These are phyloP conservation scores for Leccinum olivaceopallidum DNA, from an alignment of 768 basidiomycete species.

Conservation along the genomic window DNA sequence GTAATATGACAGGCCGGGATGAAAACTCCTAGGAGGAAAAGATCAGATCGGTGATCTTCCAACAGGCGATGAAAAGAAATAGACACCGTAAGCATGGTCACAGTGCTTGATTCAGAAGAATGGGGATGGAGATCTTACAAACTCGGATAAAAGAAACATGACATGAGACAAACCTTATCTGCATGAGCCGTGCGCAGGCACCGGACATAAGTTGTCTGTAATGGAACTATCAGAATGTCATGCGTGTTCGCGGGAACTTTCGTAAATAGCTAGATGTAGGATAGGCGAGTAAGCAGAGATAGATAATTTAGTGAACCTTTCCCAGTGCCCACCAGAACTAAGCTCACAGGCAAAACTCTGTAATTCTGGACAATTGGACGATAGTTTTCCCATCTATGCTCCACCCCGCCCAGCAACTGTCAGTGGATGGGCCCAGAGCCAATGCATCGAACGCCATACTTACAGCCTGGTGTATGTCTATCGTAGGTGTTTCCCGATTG, in stretches of 20 bases:
- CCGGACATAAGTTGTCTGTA: conserved; percentile 11
- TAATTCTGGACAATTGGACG: conserved; percentile 19
- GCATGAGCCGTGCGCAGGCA: conserved; percentile 25
- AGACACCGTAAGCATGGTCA: conserved; percentile 13
- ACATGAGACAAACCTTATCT: conserved; percentile 36
- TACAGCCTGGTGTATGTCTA: background rate
- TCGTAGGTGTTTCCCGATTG: background rate
- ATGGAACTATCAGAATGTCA: conserved; percentile 14
- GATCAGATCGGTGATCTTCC: conserved; percentile 24
- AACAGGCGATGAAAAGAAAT: conserved; percentile 20
- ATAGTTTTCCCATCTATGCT: conserved; percentile 17
- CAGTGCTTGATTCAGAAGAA: conserved; percentile 24
- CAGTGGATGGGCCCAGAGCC: background rate
- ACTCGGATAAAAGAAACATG: conserved; percentile 30
- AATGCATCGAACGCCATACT: background rate
- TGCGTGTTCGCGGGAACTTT: conserved; percentile 20
- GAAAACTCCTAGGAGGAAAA: conserved; percentile 17
- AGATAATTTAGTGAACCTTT: conserved; percentile 20
- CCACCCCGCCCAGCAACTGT: background rate
- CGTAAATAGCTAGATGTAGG: conserved; percentile 13
- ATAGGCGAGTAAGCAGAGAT: conserved; percentile 18
- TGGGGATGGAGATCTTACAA: conserved; percentile 25
- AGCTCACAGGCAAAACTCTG: conserved; percentile 14
- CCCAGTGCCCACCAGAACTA: conserved; percentile 11
- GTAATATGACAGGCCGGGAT: conserved; percentile 17